Evolutionary conservation across 1,284 basidiomycete species (phyloP), one percentile per base, ranked within the genome.

Genomic region (Flammula alnicola): DNA sequence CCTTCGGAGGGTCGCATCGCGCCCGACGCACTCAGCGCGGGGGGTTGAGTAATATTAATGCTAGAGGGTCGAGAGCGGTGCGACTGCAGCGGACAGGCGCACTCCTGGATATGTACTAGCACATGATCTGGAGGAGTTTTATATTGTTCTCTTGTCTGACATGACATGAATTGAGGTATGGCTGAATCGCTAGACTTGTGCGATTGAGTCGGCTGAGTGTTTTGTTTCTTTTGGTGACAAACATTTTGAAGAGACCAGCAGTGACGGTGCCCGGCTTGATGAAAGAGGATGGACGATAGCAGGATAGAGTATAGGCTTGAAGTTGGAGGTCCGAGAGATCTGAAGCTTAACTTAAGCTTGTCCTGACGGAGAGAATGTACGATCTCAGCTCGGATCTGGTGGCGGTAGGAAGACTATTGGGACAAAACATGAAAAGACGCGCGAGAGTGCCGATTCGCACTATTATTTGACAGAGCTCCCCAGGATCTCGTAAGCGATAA

Each of bases 361-460:
- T 33, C 8, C 5, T 47, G 52, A 48, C 49, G 38, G 33, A 50
- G 33, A 44, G 41, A 38, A 48, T 49, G 52, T 38, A 42, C 25
- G 49, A 56, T 54, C 53, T 54, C 32, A 36, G 36, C 41, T 36
- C 49, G 45, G 56, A 59, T 59, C 55, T 55, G 41, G 58, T 52
- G 58, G 58, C 56, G 56, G 44, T 37, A 27, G 45, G 45, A 39
- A 45, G 44, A 30, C 35, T 42, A 51, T 16, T 10, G 42, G 37
- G 41, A 26, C 9, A 27, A 43, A 54, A 57, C 51, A 54, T 52
- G 37, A 48, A 54, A 52, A 38, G 43, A 39, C 11, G 38, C 25
- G 44, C 47, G 37, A 46, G 48, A 51, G 36, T 45, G 49, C 32
- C 43, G 48, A 51, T 40, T 52, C 52, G 53, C 32, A 52, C 46